phyloP scores from a whole-genome alignment of 352 stramenopile genomes.

The Globisporangium parvum region DNA sequence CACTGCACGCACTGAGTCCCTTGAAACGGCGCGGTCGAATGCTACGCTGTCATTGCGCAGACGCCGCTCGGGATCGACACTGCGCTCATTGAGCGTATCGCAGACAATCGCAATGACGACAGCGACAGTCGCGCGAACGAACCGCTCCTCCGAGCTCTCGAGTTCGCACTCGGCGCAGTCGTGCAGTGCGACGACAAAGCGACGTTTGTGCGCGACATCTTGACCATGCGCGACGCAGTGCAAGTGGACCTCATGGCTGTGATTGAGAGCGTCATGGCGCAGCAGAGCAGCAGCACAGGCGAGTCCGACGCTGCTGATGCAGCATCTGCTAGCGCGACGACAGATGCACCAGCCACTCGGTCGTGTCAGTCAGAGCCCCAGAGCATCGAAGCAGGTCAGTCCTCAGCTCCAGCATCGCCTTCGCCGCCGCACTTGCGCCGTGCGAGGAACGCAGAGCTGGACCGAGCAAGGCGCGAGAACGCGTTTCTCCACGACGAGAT shows the following conservation, averaged over 20 bases:
- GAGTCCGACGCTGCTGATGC: background rate
- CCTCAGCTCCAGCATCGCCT: background rate
- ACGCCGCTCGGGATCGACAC: constrained; percentile 19
- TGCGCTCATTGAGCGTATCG: constrained; percentile 2
- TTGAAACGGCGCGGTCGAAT: too few species aligned
- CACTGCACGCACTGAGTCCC: too few species aligned
- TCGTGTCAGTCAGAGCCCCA: background rate
- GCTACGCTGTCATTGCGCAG: constrained; percentile 2
- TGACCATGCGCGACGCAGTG: constrained; percentile 48
- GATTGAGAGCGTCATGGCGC: constrained; percentile 52
- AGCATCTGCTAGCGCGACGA: background rate
- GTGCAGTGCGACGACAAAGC: constrained; percentile 55
- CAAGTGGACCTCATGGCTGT: constrained; percentile 58
- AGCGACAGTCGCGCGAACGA: background rate
- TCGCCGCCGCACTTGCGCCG: constrained; percentile 32
- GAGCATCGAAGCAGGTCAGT: background rate
- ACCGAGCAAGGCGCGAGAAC: constrained; percentile 42
- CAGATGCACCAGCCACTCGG: background rate
- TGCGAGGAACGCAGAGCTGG: constrained; percentile 38
- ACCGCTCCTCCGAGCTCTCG: constrained; percentile 20
- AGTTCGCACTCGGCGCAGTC: constrained; percentile 39
- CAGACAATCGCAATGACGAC: background rate
- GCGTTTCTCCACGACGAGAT: constrained; percentile 58
- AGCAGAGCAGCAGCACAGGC: constrained; percentile 7
- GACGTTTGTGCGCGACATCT: constrained; percentile 58